Conservation (phyloP, 2,329 filamentous ascomycete genomes). For the Epichloe baconii region DNA sequence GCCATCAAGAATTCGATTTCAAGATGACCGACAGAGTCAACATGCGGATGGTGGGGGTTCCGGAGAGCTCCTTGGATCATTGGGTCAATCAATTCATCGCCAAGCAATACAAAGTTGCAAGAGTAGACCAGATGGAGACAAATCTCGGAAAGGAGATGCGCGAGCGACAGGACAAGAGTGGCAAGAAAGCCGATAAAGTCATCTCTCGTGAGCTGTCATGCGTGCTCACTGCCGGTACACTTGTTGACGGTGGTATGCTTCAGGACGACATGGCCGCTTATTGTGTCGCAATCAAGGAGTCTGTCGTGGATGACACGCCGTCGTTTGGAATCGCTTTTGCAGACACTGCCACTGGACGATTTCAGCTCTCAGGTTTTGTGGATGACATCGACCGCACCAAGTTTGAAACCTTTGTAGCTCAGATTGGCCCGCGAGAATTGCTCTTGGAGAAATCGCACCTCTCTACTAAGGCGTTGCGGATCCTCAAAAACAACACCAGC, state of each 20-base stretch:
- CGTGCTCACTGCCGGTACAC: conserved; percentile 80
- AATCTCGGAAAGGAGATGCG: conserved; percentile 96
- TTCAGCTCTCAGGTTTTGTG: conserved; percentile 81
- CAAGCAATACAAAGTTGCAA: conserved; percentile 93
- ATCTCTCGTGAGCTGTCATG: conserved; percentile 84
- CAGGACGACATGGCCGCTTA: conserved; percentile 97
- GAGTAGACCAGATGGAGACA: conserved; percentile 94
- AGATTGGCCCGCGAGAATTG: conserved; percentile 78
- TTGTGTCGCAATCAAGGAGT: conserved; percentile 88
- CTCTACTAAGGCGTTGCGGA: conserved; percentile 79
- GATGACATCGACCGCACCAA: conserved; percentile 91
- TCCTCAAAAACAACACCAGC: conserved; percentile 88
- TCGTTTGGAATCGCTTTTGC: conserved; percentile 88
- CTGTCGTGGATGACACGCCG: conserved; percentile 57
- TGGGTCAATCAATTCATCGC: conserved; percentile 99
- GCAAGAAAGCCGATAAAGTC: conserved; percentile 78
- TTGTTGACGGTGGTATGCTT: conserved; percentile 93
- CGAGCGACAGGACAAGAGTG: conserved; percentile 57
- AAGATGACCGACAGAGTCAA: conserved; percentile 97
- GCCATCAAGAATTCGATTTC: conserved; percentile 91
- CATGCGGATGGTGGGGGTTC: conserved; percentile 98
- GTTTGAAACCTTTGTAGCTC: conserved; percentile 92
- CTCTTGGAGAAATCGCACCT: conserved; percentile 77
- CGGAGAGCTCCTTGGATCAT: conserved; percentile 85
- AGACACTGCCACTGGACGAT: conserved; percentile 90